Percentiles rank a stretch among this genome's conserved stretches.
Conservation (phyloP, 305 asterid species). For the Solanum hybrid region DNA sequence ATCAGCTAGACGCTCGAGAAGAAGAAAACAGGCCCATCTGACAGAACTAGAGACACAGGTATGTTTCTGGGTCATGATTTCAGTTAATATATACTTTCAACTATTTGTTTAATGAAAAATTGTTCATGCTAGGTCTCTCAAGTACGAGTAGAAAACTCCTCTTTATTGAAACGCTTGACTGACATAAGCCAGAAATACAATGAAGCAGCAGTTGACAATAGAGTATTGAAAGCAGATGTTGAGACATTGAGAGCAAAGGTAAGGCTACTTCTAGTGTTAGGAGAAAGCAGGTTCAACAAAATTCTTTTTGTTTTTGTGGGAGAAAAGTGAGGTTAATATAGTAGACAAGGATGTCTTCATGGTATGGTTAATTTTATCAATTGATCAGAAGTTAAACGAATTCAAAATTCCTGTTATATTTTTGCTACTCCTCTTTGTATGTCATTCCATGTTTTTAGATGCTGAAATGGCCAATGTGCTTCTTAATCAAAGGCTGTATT, state of each 20-base stretch:
- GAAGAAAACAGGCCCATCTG: slow-evolving; percentile 82
- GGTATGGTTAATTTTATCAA: not conserved
- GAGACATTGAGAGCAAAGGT: slow-evolving; percentile 80
- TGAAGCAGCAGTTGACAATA: slow-evolving; percentile 65
- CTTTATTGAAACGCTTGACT: slow-evolving; percentile 57
- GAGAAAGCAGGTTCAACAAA: not conserved
- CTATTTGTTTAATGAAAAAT: not conserved
- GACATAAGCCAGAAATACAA: slow-evolving; percentile 71
- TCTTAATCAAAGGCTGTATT: not conserved
- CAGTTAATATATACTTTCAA: not conserved
- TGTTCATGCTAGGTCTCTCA: slow-evolving; percentile 41
- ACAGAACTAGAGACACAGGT: slow-evolving; percentile 76
- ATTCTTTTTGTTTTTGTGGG: not conserved
- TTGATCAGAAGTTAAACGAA: not conserved
- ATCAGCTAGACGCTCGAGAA: slow-evolving; percentile 80
- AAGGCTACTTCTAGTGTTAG: not conserved
- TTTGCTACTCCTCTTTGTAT: not conserved
- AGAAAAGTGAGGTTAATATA: not conserved
- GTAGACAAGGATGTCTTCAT: not conserved
- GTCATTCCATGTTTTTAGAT: not conserved
- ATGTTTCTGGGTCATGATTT: not conserved
- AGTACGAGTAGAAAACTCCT: slow-evolving; percentile 55
- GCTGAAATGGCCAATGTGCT: not conserved
- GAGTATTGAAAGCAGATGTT: slow-evolving; percentile 74
- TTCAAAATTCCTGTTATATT: not conserved